Base-by-base conservation (phyloP, 2,329 filamentous ascomycete genomes). In the Colletotrichum costaricense region DNA sequence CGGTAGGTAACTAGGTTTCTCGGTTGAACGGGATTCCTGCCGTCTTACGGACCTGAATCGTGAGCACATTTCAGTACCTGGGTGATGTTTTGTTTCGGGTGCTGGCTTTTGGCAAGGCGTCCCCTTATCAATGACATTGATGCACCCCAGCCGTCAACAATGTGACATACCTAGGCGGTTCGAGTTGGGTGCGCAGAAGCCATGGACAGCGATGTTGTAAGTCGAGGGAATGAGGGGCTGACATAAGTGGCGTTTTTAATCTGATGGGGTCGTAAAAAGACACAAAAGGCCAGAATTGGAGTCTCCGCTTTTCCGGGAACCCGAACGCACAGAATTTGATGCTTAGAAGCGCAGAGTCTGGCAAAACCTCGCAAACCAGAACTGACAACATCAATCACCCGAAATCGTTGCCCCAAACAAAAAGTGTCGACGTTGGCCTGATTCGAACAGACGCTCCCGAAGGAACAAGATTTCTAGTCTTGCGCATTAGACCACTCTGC, bases 381-480 rank as follows among this genome's bases (percentile, higher is more conserved):
- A 1, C 2, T 14, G 6, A 55, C 22, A 14, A 8, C 5, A 55
- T 5, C 5, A 16, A 26, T 9, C 4, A 19, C 2, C 22, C 3
- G 5, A 22, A 28, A 14, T 35, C 11, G n/a, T 2, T n/a, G 4
- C 9, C 2, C 14, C 8, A 35, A 28, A 26, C 22, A 19, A 33
- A 67, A 35, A 1, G 12, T 8, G 5, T 33, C 65, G 65, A 68
- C 57, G 42, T 63, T 68, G 65, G 65, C 65, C 65, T 68, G 65
- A 63, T 63, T 68, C 65, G 65, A 67, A 67, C 64, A 67, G 63
- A 67, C 63, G 63, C 63, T 67, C 63, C 63, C 54, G 63, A 67
- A 67, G 65, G 65, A 68, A 68, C 65, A 68, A 68, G 65, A 68
- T 68, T 68, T 68, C 65, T 68, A 68, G 65, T 68, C 65, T 68